Percentiles rank a stretch among this genome's conserved stretches.
These are phyloP conservation scores for Endotrypanum monterogeii DNA, from an alignment of 208 protist genomes.

Conservation along the genomic window DNA sequence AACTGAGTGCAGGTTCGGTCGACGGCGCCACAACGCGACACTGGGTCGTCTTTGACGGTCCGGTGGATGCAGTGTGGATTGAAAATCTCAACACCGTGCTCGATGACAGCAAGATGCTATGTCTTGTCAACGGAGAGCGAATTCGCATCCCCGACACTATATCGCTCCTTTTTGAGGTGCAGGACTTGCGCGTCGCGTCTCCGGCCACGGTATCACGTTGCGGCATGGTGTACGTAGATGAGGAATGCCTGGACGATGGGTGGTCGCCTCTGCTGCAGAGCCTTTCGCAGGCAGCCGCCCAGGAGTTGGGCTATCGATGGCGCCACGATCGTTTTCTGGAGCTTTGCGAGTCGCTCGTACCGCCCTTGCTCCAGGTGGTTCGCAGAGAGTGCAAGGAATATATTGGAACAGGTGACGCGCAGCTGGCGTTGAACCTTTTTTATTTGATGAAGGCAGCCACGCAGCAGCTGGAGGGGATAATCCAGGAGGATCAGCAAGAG, in stretches of 20 bases:
- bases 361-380: slow-evolving; percentile 72
- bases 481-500: slow-evolving; percentile 37
- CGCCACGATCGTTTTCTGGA: slow-evolving; percentile 76
- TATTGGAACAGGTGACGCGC: slow-evolving; percentile 81
- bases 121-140: slow-evolving; percentile 95
- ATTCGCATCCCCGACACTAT: slow-evolving; percentile 93
- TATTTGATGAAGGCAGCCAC: slow-evolving; percentile 75
- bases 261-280: slow-evolving; percentile 74
- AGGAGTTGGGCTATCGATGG: slow-evolving; percentile 53
- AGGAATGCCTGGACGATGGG: slow-evolving; percentile 81
- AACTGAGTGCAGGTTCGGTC: slow-evolving; percentile 35
- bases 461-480: slow-evolving; percentile 32
- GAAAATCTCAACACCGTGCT: slow-evolving; percentile 99
- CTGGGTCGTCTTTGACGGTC: slow-evolving; percentile 98
- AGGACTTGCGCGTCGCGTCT: slow-evolving; percentile 96
- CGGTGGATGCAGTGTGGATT: slow-evolving; percentile 98
- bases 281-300: slow-evolving; percentile 47
- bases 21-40: slow-evolving; percentile 55
- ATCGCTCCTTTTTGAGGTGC: slow-evolving; percentile 98
- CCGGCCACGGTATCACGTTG: slow-evolving; percentile 98
- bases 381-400: slow-evolving; percentile 87
- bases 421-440: slow-evolving; percentile 87
- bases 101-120: slow-evolving; percentile 98
- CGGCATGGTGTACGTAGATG: slow-evolving; percentile 98
- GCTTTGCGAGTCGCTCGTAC: slow-evolving; percentile 65